Conservation (phyloP, 257 asterid species). For the Penstemon eatonii region DNA sequence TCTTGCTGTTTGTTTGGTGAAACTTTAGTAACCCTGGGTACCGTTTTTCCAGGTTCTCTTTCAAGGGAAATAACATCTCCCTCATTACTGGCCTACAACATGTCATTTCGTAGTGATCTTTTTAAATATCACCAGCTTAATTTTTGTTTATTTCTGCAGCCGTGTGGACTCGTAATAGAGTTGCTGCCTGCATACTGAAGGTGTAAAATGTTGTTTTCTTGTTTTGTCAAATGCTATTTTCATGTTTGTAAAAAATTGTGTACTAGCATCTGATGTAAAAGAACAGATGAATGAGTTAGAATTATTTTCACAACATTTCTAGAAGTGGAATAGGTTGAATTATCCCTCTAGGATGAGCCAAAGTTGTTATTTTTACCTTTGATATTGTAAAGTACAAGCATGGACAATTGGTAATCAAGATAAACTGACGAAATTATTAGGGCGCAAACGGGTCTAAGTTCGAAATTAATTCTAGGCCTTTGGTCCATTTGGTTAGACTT, state of each 20-base stretch:
- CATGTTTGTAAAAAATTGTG: conserved; percentile 15
- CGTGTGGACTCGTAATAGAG: conserved; percentile 24
- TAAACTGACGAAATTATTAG: too few relatives aligned
- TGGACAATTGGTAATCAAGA: too few relatives aligned
- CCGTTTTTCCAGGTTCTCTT: background rate
- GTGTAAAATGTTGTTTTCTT: conserved; percentile 14
- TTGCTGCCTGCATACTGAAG: conserved; percentile 9
- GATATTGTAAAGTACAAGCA: too few relatives aligned
- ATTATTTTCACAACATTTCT: too few relatives aligned
- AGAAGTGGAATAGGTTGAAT: too few relatives aligned
- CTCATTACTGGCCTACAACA: conserved; percentile 24
- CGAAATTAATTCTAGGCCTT: too few relatives aligned
- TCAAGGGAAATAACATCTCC: conserved; percentile 17
- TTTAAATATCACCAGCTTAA: background rate
- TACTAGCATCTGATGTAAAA: conserved; percentile 35
- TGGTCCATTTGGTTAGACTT: too few relatives aligned
- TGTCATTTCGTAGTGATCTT: background rate
- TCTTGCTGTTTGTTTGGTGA: background rate
- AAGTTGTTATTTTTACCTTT: too few relatives aligned
- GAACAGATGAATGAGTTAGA: background rate
- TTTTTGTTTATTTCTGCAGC: conserved; percentile 25
- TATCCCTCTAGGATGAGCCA: too few relatives aligned
- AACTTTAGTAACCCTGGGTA: conserved; percentile 9
- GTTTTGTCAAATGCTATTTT: conserved; percentile 21
- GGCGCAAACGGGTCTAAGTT: too few relatives aligned